phyloP scores from a whole-genome alignment of 2,329 filamentous ascomycete genomes.

The Polytolypa hystricis region DNA sequence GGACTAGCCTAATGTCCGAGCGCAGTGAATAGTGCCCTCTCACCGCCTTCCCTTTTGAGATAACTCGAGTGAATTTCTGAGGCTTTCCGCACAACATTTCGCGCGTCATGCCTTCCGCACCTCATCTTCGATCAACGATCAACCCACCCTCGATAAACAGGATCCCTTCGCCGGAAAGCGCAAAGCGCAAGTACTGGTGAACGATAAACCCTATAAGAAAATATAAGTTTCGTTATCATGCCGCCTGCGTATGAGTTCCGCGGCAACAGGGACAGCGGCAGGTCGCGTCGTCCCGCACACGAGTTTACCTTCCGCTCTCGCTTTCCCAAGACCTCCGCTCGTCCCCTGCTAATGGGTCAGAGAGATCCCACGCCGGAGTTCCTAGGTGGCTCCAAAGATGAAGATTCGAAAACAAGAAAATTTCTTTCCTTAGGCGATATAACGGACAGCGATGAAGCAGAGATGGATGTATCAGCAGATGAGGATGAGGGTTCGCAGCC shows the following conservation, averaged over 20 bases:
- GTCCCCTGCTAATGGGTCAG: slow-evolving; percentile 25
- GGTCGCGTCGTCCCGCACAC: slow-evolving; percentile 17
- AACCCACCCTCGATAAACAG: no score
- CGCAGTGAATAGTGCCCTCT: no score
- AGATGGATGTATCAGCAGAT: slow-evolving; percentile 33
- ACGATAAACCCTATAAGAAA: no score
- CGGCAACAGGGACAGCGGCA: slow-evolving; percentile 18
- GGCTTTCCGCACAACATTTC: no score
- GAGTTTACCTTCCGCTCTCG: slow-evolving; percentile 33
- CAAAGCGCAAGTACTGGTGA: no score
- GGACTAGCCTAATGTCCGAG: no score
- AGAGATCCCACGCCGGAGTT: slow-evolving; percentile 28
- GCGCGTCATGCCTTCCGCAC: no score
- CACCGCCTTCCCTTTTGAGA: slow-evolving; percentile 6
- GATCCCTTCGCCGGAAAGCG: no score
- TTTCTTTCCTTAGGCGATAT: slow-evolving; percentile 28
- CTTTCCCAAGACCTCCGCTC: slow-evolving; percentile 25
- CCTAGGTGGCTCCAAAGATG: slow-evolving; percentile 16
- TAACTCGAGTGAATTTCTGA: no score
- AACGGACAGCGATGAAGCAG: slow-evolving; percentile 36
- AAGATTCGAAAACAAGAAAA: slow-evolving; percentile 21
- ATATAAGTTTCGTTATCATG: slow-evolving; percentile 11
- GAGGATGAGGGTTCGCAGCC: slow-evolving; percentile 22
- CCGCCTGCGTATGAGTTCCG: slow-evolving; percentile 24
- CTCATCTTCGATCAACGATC: no score